Evolutionary conservation across 805 yeast species (phyloP).

Genomic region (Saturnispora quitensis): DNA sequence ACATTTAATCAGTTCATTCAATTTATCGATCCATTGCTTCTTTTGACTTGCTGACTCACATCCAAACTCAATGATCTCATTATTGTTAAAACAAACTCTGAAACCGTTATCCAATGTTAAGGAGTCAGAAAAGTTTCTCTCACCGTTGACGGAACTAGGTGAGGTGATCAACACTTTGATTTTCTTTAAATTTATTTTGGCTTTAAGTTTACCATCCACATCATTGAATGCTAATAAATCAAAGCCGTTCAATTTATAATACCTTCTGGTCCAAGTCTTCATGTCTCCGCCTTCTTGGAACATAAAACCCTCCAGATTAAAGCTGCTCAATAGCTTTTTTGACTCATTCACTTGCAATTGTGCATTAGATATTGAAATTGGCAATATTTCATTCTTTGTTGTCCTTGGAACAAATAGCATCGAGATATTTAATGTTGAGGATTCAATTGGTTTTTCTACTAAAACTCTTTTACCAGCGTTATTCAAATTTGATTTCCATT

Average conservation of each 20-base stretch:
- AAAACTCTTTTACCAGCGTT: slow-evolving; percentile 22
- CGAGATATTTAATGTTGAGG: slow-evolving; percentile 60
- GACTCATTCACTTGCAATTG: slow-evolving; percentile 32
- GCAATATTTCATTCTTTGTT: slow-evolving; percentile 52
- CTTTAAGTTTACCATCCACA: slow-evolving; percentile 54
- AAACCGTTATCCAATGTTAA: slow-evolving; percentile 63
- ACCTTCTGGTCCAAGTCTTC: slow-evolving; percentile 61
- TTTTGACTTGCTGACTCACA: slow-evolving; percentile 63
- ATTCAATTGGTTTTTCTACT: slow-evolving; percentile 40
- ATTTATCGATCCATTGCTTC: slow-evolving; percentile 51
- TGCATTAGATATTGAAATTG: slow-evolving; percentile 58
- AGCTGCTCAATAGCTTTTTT: slow-evolving; percentile 16
- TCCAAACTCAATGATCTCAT: slow-evolving; percentile 77
- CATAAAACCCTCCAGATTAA: slow-evolving; percentile 55
- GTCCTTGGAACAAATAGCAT: slow-evolving; percentile 63
- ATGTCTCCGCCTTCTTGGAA: slow-evolving; percentile 93
- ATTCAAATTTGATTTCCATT: slow-evolving; percentile 55
- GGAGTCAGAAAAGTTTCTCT: slow-evolving; percentile 64
- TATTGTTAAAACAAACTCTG: slow-evolving; percentile 65
- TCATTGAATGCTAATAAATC: slow-evolving; percentile 72
- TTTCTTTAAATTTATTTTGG: slow-evolving; percentile 66
- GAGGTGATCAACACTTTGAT: slow-evolving; percentile 41
- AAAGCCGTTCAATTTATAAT: slow-evolving; percentile 62
- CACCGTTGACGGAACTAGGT: neutral
- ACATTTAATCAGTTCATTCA: slow-evolving; percentile 45